Evolutionary conservation across 768 basidiomycete species (phyloP), one percentile per base, ranked within the genome.

Genomic region (Coprinopsis strossmayeri): DNA sequence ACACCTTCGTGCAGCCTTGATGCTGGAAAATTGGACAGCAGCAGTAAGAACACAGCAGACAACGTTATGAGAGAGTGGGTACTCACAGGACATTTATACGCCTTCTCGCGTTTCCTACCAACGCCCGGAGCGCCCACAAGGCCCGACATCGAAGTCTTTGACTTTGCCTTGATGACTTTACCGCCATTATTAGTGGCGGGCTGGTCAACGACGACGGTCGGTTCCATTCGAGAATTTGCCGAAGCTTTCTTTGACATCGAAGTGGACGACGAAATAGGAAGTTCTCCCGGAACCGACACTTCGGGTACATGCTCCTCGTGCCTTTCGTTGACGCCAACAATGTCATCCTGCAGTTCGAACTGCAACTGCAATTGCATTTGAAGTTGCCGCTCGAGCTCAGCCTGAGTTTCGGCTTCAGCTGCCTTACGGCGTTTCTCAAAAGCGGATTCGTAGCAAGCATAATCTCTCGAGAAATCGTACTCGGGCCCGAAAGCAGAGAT

Each of bases 1-100:
- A 49, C 52, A 71, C 74, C 68, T 80, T 84, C 18, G 73, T 72
- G 55, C 80, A 82, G 3, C 77, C 77, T 1, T 68, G 60, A 52
- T 63, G 69, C 68, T 70, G 40, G 37, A 47, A 27, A 17, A 47
- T 20, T 7, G 18, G n/a, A 42, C 34, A 46, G 17, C 25, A 32
- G 54, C 28, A 3, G n/a, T 43, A 32, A 54, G 47, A 24, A 5
- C 37, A 21, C 10, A 21, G 5, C 12, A 12, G 21, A 26, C 25
- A 21, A 28, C 27, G 35, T 39, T 35, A 26, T 38, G 32, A 20
- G 50, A 38, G n/a, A 32, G 40, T 20, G n/a, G 27, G 40, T 7
- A 66, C 73, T 52, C 62, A 77, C 76, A 42, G 74, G 74, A 59
- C 76, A 80, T 50, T 66, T 70, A 62, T 64, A 76, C 45, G 61